Conservation (phyloP, 2,329 filamentous ascomycete genomes). For the Amphichorda felina region DNA sequence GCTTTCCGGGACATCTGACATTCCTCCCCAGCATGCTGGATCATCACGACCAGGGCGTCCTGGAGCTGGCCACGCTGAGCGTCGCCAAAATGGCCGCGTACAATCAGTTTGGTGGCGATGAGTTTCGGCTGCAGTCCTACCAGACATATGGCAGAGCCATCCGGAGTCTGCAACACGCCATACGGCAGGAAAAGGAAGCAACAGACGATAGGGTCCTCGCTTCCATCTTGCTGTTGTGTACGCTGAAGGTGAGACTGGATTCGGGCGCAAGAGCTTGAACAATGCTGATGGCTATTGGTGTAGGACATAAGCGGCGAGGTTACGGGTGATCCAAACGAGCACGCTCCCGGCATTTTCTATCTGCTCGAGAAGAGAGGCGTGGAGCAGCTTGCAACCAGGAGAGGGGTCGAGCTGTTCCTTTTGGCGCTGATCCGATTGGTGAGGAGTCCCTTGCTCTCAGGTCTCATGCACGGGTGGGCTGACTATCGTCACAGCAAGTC, state of each 20-base stretch:
- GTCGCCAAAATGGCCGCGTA: slow-evolving; percentile 21
- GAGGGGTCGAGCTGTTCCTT: slow-evolving; percentile 17
- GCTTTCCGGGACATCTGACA: slow-evolving; percentile 18
- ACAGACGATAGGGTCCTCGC: slow-evolving; percentile 17
- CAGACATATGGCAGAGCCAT: slow-evolving; percentile 16
- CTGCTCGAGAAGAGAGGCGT: slow-evolving; percentile 17
- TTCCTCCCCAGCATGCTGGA: slow-evolving; percentile 18
- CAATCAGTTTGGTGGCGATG: slow-evolving; percentile 16
- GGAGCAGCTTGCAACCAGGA: slow-evolving; percentile 15
- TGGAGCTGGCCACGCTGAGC: slow-evolving; percentile 18
- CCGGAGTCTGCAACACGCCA: slow-evolving; percentile 13
- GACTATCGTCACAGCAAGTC: slow-evolving; percentile 11
- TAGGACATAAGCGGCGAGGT: slow-evolving; percentile 19
- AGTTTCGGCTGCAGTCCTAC: slow-evolving; percentile 14
- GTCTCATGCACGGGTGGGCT: not conserved
- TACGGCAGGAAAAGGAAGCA: slow-evolving; percentile 11
- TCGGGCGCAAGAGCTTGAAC: not conserved
- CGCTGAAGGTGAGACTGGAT: slow-evolving; percentile 14
- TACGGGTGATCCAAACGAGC: slow-evolving; percentile 14
- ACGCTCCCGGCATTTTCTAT: slow-evolving; percentile 19
- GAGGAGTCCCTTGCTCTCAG: slow-evolving; percentile 6
- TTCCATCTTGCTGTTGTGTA: slow-evolving; percentile 17
- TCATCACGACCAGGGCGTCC: slow-evolving; percentile 11
- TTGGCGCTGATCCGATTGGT: slow-evolving; percentile 17
- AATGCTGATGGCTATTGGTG: not conserved